Conservation (phyloP, 75 land plant species). For the Picea sitchensis region DNA sequence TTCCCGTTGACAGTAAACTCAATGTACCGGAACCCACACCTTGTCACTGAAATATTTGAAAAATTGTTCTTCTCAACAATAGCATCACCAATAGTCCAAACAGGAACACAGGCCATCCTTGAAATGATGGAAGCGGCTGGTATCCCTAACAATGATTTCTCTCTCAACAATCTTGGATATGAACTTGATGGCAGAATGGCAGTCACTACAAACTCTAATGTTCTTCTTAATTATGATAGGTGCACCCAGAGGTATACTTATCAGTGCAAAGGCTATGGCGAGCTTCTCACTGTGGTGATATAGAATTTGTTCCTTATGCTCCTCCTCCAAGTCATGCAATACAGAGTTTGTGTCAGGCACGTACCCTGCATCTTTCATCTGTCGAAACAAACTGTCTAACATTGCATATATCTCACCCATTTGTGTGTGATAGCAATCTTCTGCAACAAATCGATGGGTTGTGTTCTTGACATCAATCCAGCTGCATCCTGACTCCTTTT, state of each 20-base stretch:
- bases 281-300: no score
- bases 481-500: conserved; percentile 1
- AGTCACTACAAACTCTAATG: conserved; percentile 14
- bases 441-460: not conserved
- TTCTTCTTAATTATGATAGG: conserved; percentile 13
- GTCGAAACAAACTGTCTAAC: not conserved
- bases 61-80: no score
- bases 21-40: no score
- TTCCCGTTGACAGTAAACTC: no score
- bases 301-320: no score
- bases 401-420: not conserved
- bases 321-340: no score
- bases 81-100: conserved; percentile 16
- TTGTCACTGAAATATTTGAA: no score
- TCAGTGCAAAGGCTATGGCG: conserved; percentile 12
- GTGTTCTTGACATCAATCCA: not conserved
- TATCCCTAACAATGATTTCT: conserved; percentile 11
- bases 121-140: conserved; percentile 16
- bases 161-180: conserved; percentile 12
- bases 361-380: not conserved
- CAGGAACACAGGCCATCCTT: conserved; percentile 15
- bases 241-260: not conserved
- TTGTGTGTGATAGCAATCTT: not conserved
- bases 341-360: no score
- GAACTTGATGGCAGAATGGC: conserved; percentile 12